phyloP scores from a whole-genome alignment of 768 basidiomycete genomes.

The Lactarius tabidus region DNA sequence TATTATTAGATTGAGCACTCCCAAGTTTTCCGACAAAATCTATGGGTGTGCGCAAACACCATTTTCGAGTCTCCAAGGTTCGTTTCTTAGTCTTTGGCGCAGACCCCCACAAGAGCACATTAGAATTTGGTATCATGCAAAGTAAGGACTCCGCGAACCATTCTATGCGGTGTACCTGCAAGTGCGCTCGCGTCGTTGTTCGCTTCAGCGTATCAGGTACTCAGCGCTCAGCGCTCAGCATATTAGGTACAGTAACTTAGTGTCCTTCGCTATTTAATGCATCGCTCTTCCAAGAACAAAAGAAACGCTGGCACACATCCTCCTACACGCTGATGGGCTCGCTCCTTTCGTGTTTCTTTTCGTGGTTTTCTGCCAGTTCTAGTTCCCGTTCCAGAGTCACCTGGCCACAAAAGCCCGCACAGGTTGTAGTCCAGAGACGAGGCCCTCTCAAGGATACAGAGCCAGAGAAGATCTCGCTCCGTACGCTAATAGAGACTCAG shows the following conservation, averaged over 20 bases:
- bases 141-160: constrained; percentile 81
- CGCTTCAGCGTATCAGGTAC: too few species aligned
- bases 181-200: constrained; percentile 41
- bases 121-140: constrained; percentile 60
- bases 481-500: constrained; percentile 28
- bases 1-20: too few species aligned
- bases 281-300: too few species aligned
- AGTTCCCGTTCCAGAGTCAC: constrained; percentile 8
- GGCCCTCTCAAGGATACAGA: neutral
- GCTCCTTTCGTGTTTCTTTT: neutral
- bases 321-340: neutral
- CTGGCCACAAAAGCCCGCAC: constrained; percentile 10
- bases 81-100: constrained; percentile 84
- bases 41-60: too few species aligned
- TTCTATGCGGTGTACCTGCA: constrained; percentile 74
- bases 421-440: constrained; percentile 1
- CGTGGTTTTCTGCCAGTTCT: neutral
- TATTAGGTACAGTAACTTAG: too few species aligned
- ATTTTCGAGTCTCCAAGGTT: too few species aligned
- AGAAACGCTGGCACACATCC: too few species aligned
- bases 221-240: too few species aligned
- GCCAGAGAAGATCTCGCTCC: constrained; percentile 23
- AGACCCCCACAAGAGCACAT: constrained; percentile 54
- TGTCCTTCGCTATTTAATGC: too few species aligned
- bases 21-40: too few species aligned